Base-by-base conservation (phyloP, 129 eudicot genomes). In the Helianthus annuus region DNA sequence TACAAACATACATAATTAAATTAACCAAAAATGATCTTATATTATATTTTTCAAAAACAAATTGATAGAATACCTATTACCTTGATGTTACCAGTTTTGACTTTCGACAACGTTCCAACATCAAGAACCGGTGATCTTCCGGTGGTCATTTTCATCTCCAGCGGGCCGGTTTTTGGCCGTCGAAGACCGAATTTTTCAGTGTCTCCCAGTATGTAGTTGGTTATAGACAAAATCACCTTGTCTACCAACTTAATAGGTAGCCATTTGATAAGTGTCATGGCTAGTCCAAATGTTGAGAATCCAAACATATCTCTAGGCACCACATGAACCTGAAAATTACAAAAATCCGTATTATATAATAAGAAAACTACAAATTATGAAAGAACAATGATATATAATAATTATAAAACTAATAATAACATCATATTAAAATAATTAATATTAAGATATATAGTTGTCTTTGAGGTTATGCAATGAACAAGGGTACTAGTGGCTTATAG, bases 271-370 rank as follows among this genome's bases (percentile, higher is more conserved):
- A 85, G 78, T 12, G 84, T 66, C 84, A 76, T 76, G 8, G 85
- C 85, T 32, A 85, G 60, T 55, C 84, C 85, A 73, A 82, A 85
- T 13, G 90, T 85, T 49, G 90, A 85, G 24, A 76, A 63, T n/a
- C 90, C 85, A 71, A 85, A 82, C 72, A 82, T 73, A 69, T 85
- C 90, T 72, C 87, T 79, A 16, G 90, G 87, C n/a, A 85, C 19
- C 45, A 85, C 75, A 70, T 85, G 90, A 51, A 82, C 79, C 89
- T 85, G 78, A 54, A 75, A 72, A 10, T 29, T 14, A 3, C 19
- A 19, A 38, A 32, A 32, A 32, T 1, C 2, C 36, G 36, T 4
- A 44, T 10, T 4, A 24, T 22, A 32, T 16, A 53, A 61, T 13
- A 39, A 66, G 45, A 66, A 69, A 69, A 51, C 19, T 2, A 1